These are phyloP conservation scores for Hanseniaspora occidentalis DNA, from an alignment of 805 yeast species.

Conservation along the genomic window DNA sequence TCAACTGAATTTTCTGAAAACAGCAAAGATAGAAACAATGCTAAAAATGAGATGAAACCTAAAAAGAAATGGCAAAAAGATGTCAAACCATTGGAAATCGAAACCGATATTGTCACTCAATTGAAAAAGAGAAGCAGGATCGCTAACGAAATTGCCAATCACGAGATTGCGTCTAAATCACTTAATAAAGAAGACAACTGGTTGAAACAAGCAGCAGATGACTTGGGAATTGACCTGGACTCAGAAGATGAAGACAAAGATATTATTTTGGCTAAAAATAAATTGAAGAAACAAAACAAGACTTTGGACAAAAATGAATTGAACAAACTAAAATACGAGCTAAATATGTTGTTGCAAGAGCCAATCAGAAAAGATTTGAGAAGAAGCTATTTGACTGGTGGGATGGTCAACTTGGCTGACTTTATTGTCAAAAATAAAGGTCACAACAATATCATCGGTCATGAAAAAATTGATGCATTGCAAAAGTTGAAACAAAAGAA, in stretches of 20 bases:
- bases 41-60: constrained; percentile 11
- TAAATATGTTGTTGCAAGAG: constrained; percentile 36
- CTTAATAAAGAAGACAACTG: constrained; percentile 61
- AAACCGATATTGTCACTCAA: constrained; percentile 58
- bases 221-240: constrained; percentile 57
- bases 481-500: constrained; percentile 36
- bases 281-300: constrained; percentile 41
- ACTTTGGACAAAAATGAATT: constrained; percentile 40
- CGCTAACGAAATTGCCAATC: constrained; percentile 67
- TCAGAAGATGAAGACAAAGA: constrained; percentile 41
- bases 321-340: constrained; percentile 34
- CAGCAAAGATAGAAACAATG: constrained; percentile 1
- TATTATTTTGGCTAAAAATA: constrained; percentile 42
- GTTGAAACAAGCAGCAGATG: constrained; percentile 87
- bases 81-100: constrained; percentile 63
- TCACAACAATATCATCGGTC: constrained; percentile 60
- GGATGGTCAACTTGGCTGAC: constrained; percentile 66
- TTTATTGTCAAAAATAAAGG: constrained; percentile 55
- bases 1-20: constrained; percentile 5
- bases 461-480: constrained; percentile 53
- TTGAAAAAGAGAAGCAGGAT: constrained; percentile 54
- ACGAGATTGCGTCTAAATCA: constrained; percentile 47
- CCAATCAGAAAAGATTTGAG: constrained; percentile 55
- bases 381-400: constrained; percentile 69
- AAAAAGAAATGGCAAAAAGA: constrained; percentile 37